These are phyloP conservation scores for Lyophyllum shimeji DNA, from an alignment of 768 basidiomycete genomes.

Conservation along the genomic window DNA sequence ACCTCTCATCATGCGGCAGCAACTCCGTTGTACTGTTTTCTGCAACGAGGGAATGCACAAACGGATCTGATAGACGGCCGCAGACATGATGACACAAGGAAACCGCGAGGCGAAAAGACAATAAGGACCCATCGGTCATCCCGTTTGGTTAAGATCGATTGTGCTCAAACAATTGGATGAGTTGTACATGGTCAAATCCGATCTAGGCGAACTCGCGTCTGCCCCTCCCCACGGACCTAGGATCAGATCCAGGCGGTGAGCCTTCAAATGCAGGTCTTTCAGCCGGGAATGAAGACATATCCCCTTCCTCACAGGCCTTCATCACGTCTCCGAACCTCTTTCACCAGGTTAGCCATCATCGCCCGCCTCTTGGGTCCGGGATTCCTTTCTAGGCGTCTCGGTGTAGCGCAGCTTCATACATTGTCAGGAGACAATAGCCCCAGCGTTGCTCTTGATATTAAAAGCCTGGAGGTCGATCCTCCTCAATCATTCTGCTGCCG, in stretches of 20 bases:
- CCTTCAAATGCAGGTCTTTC: constrained; percentile 11
- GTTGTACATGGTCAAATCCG: constrained; percentile 12
- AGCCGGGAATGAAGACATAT: constrained; percentile 15
- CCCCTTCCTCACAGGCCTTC: constrained; percentile 14
- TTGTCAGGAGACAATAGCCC: constrained; percentile 32
- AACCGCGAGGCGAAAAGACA: constrained; percentile 35
- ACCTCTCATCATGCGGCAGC: constrained; percentile 1
- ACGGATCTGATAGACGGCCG: constrained; percentile 14
- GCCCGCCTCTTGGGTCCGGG: constrained; percentile 26
- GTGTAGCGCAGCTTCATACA: constrained; percentile 15
- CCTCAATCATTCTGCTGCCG: constrained; percentile 34
- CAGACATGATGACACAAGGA: constrained; percentile 5
- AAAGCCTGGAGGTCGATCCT: constrained; percentile 27
- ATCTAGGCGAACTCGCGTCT: constrained; percentile 5
- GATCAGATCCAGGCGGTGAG: constrained; percentile 11
- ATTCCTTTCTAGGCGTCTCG: constrained; percentile 26
- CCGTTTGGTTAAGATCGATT: constrained; percentile 22
- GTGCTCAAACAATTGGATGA: constrained; percentile 35
- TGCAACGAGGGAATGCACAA: neutral
- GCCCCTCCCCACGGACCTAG: constrained; percentile 19
- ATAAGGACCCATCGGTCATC: constrained; percentile 33
- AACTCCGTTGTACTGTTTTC: neutral
- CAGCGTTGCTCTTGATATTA: constrained; percentile 24
- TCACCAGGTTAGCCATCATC: constrained; percentile 13
- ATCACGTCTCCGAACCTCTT: constrained; percentile 12